phyloP scores from a whole-genome alignment of 768 basidiomycete genomes.

The Chalciporus pseudorubinellus region DNA sequence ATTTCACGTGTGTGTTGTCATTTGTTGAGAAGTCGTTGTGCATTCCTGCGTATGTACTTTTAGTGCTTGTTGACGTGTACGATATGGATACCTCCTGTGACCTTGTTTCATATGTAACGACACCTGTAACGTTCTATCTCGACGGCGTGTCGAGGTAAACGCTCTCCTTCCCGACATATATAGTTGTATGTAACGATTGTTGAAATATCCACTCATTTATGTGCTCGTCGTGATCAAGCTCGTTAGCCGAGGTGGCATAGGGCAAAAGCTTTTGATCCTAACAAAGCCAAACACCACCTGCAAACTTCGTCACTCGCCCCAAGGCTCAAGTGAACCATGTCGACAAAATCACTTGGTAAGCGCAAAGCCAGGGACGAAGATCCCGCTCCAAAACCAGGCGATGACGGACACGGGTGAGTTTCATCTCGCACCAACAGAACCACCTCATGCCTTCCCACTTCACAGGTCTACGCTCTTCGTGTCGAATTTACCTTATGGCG shows the following conservation, averaged over 20 bases:
- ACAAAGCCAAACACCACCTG: too few species aligned
- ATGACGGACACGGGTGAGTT: neutral
- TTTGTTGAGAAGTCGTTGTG: neutral
- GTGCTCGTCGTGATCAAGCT: too few species aligned
- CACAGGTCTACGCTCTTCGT: conserved; percentile 85
- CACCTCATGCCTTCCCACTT: too few species aligned
- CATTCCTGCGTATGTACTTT: conserved; percentile 9
- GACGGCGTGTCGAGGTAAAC: neutral
- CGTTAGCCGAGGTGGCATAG: neutral
- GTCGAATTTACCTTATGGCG: conserved; percentile 87
- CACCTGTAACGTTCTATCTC: neutral
- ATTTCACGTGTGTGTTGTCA: neutral
- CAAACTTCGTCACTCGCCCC: too few species aligned
- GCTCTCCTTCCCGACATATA: neutral
- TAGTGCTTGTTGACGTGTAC: conserved; percentile 9
- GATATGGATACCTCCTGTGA: conserved; percentile 4
- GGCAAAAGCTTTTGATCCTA: too few species aligned
- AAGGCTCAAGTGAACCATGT: neutral
- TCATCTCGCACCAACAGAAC: too few species aligned
- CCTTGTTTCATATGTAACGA: conserved; percentile 18
- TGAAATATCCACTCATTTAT: neutral
- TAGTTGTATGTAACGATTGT: neutral
- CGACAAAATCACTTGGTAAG: neutral
- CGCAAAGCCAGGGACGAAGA: neutral
- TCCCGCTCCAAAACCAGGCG: neutral